These are phyloP conservation scores for Ampelomyces quisqualis DNA, from an alignment of 2,329 filamentous ascomycete genomes.

Conservation along the genomic window DNA sequence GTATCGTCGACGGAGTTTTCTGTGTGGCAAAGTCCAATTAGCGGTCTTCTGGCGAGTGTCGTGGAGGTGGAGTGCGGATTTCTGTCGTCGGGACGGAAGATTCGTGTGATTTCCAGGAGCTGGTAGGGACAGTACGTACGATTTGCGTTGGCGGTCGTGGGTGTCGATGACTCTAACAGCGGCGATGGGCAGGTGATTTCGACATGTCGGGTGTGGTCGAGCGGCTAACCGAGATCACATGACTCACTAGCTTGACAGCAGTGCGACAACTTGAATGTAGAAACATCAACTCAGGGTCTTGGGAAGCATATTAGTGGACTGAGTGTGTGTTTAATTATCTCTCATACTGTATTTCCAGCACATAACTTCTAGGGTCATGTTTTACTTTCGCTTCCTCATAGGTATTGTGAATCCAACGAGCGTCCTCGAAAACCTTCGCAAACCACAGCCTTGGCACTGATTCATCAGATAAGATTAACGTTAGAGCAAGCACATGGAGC, in stretches of 20 bases:
- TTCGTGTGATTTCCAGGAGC: slow-evolving; percentile 10
- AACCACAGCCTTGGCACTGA: slow-evolving; percentile 4
- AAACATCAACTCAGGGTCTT: not conserved
- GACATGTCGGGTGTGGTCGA: slow-evolving; percentile 31
- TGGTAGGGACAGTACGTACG: slow-evolving; percentile 43
- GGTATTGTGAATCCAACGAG: too few relatives aligned
- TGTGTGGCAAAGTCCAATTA: slow-evolving; percentile 39
- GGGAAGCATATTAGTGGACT: too few relatives aligned
- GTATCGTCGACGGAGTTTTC: slow-evolving; percentile 24
- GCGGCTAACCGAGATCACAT: slow-evolving; percentile 29
- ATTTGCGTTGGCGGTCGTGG: slow-evolving; percentile 35
- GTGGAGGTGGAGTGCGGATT: not conserved
- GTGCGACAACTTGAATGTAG: not conserved
- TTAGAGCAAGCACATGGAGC: not conserved
- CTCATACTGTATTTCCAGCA: too few relatives aligned
- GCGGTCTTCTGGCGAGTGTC: slow-evolving; percentile 16
- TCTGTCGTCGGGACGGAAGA: slow-evolving; percentile 7
- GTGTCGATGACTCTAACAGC: slow-evolving; percentile 36
- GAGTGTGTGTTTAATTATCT: too few relatives aligned
- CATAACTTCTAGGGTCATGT: too few relatives aligned
- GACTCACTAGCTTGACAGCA: slow-evolving; percentile 19
- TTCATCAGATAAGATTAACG: slow-evolving; percentile 21
- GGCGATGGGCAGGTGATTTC: slow-evolving; percentile 25
- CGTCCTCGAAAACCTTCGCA: too few relatives aligned
- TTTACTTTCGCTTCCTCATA: too few relatives aligned